Percentiles rank a stretch among this genome's conserved stretches.
Conservation (phyloP, 768 basidiomycete species). For the Lactarius hengduanensis region DNA sequence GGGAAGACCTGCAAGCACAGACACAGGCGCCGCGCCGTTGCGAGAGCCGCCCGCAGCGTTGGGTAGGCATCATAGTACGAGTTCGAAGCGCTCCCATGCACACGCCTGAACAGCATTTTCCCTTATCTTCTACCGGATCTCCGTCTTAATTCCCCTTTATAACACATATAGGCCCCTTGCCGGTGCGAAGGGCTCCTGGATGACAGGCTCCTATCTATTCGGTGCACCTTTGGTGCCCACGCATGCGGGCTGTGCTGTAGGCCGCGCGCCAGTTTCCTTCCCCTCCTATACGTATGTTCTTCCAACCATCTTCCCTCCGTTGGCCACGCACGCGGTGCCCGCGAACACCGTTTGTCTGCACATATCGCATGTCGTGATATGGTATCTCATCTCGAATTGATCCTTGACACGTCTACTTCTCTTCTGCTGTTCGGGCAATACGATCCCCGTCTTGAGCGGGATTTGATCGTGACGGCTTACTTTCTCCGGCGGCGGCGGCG, state of each 20-base stretch:
- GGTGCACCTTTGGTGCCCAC: no score
- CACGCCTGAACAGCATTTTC: background rate
- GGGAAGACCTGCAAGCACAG: conserved; percentile 2
- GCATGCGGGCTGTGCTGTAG: background rate
- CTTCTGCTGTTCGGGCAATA: background rate
- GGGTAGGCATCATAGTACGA: background rate
- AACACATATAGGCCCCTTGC: background rate
- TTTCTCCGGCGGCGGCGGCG: background rate
- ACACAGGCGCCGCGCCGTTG: background rate
- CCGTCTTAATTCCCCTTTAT: background rate
- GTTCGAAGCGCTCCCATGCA: background rate
- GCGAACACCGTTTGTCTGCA: background rate
- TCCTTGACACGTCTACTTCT: background rate
- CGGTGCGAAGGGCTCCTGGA: background rate
- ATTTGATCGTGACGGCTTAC: background rate
- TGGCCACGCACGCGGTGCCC: background rate
- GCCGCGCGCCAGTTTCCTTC: background rate
- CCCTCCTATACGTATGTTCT: background rate
- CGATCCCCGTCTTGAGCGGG: background rate
- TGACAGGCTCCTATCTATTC: background rate
- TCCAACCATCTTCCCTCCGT: background rate
- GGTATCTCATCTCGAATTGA: background rate
- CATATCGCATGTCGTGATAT: background rate
- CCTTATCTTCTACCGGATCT: background rate
- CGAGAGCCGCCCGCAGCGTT: background rate